Base-by-base conservation (phyloP, 176 grass and related monocot genomes). In the Alloteropsis semialata region DNA sequence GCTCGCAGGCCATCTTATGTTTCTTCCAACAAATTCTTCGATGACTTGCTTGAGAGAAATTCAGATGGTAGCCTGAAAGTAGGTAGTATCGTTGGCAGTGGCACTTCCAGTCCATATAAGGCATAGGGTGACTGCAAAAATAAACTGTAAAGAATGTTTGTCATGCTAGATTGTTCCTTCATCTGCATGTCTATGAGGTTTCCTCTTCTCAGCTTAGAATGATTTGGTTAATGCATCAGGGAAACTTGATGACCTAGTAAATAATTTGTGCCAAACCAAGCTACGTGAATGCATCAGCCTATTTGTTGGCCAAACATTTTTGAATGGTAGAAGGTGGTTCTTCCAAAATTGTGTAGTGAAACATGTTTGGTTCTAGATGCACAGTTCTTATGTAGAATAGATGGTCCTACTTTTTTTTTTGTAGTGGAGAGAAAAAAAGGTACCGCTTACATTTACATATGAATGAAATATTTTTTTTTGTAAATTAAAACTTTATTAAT, bases 21-120 rank as follows among this genome's bases (percentile, higher is more conserved):
- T 83, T 86, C 84, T 79, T 88, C 94, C 15, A 97, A 82, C 75
- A 97, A 84, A 15, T 90, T 92, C 21, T 97, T 94, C 11, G 85
- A 89, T 46, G 89, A 97, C 66, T 80, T 97, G 37, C 48, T 92
- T 33, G 87, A 92, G 58, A 93, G 70, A 78, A 97, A 92, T 62
- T 72, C 87, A 12, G 91, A 91, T 84, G 84, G 91, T 4, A 91
- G 82, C 82, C 62, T 92, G 41, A 92, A 87, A 58, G 51, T 82
- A 41, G 84, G 65, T 7, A 7, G 22, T 18, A 7, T 77, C 39
- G 46, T 72, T 65, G 71, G 76, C 24, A 37, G 80, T 36, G 81
- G 81, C 25, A 71, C 57, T 11, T 66, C 87, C 1, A 80, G 77
- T 19, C 74, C 79, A 13, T 82, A 87, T 63, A 82, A 87, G 65